These are phyloP conservation scores for Macrophomina phaseolina DNA, from an alignment of 2,329 filamentous ascomycete species.

Conservation along the genomic window DNA sequence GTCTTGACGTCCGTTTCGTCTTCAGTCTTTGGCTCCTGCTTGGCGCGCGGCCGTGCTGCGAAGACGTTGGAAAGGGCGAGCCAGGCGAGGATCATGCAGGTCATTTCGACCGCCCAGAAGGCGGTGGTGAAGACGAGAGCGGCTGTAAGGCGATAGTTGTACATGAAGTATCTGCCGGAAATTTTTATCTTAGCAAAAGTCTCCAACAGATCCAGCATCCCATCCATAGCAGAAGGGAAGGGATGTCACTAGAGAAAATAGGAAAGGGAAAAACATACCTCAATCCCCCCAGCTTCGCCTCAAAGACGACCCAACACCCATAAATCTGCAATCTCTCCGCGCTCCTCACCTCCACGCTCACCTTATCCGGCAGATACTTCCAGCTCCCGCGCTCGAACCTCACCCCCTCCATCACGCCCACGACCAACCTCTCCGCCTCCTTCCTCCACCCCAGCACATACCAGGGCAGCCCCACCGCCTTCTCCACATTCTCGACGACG, in stretches of 20 bases:
- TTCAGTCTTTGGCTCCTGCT: conserved; percentile 29
- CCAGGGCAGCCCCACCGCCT: conserved; percentile 68
- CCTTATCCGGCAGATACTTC: conserved; percentile 62
- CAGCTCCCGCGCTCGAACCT: conserved; percentile 64
- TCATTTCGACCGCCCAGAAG: conserved; percentile 80
- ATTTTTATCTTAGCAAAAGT: too few species aligned
- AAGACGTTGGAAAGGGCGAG: conserved; percentile 56
- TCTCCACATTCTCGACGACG: conserved; percentile 66
- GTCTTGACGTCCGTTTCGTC: conserved; percentile 29
- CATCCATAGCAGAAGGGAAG: too few species aligned
- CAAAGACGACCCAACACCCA: conserved; percentile 68
- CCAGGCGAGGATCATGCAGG: conserved; percentile 72
- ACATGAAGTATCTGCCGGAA: conserved; percentile 75
- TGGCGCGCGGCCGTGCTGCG: neutral
- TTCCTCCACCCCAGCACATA: conserved; percentile 70
- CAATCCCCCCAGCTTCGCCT: conserved; percentile 76
- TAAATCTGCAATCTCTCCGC: conserved; percentile 78
- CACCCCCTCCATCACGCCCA: conserved; percentile 76
- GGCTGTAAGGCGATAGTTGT: conserved; percentile 74
- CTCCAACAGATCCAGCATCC: too few species aligned
- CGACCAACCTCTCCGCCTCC: conserved; percentile 67
- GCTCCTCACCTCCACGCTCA: conserved; percentile 73
- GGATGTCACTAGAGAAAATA: too few species aligned
- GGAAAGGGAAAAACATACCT: conserved; percentile 46
- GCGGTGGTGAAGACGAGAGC: conserved; percentile 70